Percentiles rank a stretch among this genome's conserved stretches.
These are phyloP conservation scores for Austroboletus novae-zelandiae DNA, from an alignment of 1,284 basidiomycete genomes.

Conservation along the genomic window DNA sequence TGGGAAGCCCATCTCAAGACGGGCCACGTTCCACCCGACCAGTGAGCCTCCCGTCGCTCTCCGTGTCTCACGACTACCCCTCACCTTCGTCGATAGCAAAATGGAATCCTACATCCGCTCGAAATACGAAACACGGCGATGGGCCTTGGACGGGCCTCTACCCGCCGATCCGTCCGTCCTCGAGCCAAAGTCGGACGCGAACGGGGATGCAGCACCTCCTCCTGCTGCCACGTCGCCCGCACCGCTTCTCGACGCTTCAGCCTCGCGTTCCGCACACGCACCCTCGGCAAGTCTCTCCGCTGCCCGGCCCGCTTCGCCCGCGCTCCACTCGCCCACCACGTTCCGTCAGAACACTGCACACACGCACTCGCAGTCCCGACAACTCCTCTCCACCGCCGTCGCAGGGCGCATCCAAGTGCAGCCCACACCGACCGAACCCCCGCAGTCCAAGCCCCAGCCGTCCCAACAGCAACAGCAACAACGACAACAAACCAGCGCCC, in stretches of 20 bases:
- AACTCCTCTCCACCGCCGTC: slow-evolving; percentile 25
- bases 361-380: slow-evolving; percentile 36
- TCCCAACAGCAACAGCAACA: slow-evolving; percentile 6
- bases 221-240: slow-evolving; percentile 7
- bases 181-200: slow-evolving; percentile 40
- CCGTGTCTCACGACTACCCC: slow-evolving; percentile 1
- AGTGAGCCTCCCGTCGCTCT: slow-evolving; percentile 55
- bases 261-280: slow-evolving; percentile 31
- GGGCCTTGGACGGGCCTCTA: slow-evolving; percentile 87
- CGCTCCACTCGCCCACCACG: slow-evolving; percentile 31
- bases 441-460: slow-evolving; percentile 12
- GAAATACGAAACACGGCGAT: slow-evolving; percentile 92
- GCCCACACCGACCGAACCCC: slow-evolving; percentile 5
- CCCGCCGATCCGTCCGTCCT: slow-evolving; percentile 83
- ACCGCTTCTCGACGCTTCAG: slow-evolving; percentile 30
- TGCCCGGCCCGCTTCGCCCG: slow-evolving; percentile 25
- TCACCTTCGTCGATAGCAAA: slow-evolving; percentile 60
- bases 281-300: slow-evolving; percentile 33
- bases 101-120: slow-evolving; percentile 98
- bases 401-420: slow-evolving; percentile 18
- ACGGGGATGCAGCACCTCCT: slow-evolving; percentile 18
- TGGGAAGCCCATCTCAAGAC: slow-evolving; percentile 96
- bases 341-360: slow-evolving; percentile 42
- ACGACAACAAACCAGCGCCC: slow-evolving; percentile 19
- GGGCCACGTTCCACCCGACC: slow-evolving; percentile 92